phyloP scores from a whole-genome alignment of 306 rosid genomes.

The Carpinus fangiana region DNA sequence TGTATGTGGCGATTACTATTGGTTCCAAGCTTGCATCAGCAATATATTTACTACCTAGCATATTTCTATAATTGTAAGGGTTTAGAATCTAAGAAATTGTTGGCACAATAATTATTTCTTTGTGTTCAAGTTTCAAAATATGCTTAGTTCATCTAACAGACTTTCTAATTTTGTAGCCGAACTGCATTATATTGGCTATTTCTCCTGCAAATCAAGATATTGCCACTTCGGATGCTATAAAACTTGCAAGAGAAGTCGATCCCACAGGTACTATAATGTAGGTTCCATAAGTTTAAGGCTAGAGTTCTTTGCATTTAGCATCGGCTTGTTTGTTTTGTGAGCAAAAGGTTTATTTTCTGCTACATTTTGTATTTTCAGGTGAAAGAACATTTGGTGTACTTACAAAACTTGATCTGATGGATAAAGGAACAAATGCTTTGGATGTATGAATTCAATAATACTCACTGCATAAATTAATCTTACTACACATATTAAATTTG shows the following conservation, averaged over 20 bases:
- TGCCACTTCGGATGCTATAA: constrained; percentile 95
- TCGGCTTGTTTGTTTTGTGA: background rate
- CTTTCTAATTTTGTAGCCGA: constrained; percentile 71
- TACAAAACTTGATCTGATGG: constrained; percentile 94
- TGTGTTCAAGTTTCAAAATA: background rate
- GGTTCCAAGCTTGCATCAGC: constrained; percentile 5
- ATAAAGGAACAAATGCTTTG: constrained; percentile 91
- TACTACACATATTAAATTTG: background rate
- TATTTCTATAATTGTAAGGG: background rate
- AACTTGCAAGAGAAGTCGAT: constrained; percentile 90
- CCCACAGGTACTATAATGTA: constrained; percentile 61
- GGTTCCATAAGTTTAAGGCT: constrained; percentile 15
- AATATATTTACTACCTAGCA: background rate
- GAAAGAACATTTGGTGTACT: constrained; percentile 96
- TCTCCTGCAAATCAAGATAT: constrained; percentile 98
- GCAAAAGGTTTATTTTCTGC: constrained; percentile 10
- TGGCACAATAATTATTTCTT: background rate
- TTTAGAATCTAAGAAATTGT: background rate
- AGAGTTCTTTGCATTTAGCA: constrained; percentile 11
- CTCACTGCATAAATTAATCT: background rate
- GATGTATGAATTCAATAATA: constrained; percentile 58
- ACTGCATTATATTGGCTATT: constrained; percentile 83
- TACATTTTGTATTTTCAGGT: constrained; percentile 52
- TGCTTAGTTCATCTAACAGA: constrained; percentile 31
- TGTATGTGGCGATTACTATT: constrained; percentile 6